Evolutionary conservation across 1,284 basidiomycete species (phyloP), one percentile per base, ranked within the genome.

Genomic region (Trichosporon sp.): DNA sequence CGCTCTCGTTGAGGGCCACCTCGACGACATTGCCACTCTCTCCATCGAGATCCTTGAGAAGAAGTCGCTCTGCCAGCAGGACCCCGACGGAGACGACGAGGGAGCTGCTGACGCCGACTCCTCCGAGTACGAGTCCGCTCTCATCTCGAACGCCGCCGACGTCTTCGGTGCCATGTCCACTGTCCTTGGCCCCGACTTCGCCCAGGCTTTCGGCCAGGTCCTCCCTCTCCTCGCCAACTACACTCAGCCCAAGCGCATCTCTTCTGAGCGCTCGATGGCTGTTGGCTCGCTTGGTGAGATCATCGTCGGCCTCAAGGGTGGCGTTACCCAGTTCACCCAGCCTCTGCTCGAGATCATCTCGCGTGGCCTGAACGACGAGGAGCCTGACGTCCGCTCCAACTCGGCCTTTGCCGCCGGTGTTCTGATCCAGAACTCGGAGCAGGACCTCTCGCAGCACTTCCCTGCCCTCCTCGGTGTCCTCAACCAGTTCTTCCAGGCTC

Each of bases 251-350:
- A 91, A 88, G 78, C 91, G 94, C 72, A 93, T 94, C 11, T 86
- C 92, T 70, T 93, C 92, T 74, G 97, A 99, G 84, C 91, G 94
- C 66, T 95, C 96, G 11, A 92, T 95, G 71, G 91, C 96, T 31
- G 92, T 98, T 71, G 97, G 97, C 37, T 93, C 92, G 75, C 87
- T 99, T 35, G 96, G 96, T 66, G 97, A 99, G 86, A 93, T 98
- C 77, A 96, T 97, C 80, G 90, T 91, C 37, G 95, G 94, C 66
- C 91, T 99, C 88, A 95, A 96, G 87, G 84, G 83, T 66, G 90
- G 92, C 37, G 89, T 98, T 75, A 96, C 94, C 0, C 90, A 91
- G 14, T 93, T 90, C 81, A 98, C 97, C 2, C 69, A 81, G 77
- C 88, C 89, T n/a, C 86, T 97, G 16, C 87, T 95, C 70, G 89